These are phyloP conservation scores for Eucalyptus sp. DNA, from an alignment of 345 rosid species.

Conservation along the genomic window DNA sequence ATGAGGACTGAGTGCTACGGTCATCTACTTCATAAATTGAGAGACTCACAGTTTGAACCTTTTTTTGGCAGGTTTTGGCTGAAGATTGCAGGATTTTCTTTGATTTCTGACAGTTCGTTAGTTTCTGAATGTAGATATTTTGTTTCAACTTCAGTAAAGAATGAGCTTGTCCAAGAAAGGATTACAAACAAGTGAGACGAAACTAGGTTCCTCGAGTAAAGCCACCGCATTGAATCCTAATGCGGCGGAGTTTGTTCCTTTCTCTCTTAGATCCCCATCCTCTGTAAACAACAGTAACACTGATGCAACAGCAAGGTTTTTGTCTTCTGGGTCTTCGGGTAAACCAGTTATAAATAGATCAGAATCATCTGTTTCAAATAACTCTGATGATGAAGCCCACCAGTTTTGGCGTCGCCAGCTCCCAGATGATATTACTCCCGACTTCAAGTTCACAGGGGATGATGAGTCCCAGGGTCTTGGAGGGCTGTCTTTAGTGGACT, in stretches of 20 bases:
- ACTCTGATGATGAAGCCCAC: slow-evolving; percentile 88
- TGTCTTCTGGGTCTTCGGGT: slow-evolving; percentile 40
- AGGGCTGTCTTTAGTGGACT: slow-evolving; percentile 57
- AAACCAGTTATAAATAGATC: slow-evolving; percentile 64
- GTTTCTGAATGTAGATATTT: slow-evolving; percentile 11
- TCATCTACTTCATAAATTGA: background rate
- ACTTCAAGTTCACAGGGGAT: slow-evolving; percentile 70
- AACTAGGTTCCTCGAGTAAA: slow-evolving; percentile 40
- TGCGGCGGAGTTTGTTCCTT: slow-evolving; percentile 95
- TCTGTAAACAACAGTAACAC: slow-evolving; percentile 34
- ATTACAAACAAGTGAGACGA: slow-evolving; percentile 40
- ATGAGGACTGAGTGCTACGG: background rate
- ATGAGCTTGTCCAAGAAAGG: slow-evolving; percentile 90
- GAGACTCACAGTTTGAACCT: background rate
- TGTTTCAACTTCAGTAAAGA: slow-evolving; percentile 24
- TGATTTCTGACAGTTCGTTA: background rate
- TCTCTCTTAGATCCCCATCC: slow-evolving; percentile 49
- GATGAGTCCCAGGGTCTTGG: slow-evolving; percentile 58
- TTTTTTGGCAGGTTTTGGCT: slow-evolving; percentile 48
- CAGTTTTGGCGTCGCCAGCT: slow-evolving; percentile 93
- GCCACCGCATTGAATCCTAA: slow-evolving; percentile 79
- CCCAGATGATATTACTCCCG: slow-evolving; percentile 95
- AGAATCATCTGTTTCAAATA: slow-evolving; percentile 62
- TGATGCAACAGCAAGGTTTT: slow-evolving; percentile 32
- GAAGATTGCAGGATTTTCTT: slow-evolving; percentile 11